These are phyloP conservation scores for Andrographis paniculata DNA, from an alignment of 305 asterid species.

Conservation along the genomic window DNA sequence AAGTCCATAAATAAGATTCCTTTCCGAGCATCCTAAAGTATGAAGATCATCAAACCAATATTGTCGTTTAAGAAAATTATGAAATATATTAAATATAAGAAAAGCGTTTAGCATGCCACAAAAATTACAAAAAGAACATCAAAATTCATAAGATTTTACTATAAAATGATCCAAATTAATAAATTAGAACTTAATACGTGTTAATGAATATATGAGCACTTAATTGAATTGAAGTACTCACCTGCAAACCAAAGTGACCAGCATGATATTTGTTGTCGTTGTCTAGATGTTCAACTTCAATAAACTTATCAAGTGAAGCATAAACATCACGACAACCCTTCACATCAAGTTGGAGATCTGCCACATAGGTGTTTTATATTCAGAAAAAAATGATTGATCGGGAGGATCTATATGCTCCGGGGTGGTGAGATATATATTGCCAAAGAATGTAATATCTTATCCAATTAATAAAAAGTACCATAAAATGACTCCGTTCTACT, in stretches of 20 bases:
- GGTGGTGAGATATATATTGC: not conserved
- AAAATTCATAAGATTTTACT: too few species aligned
- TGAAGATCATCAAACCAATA: constrained; percentile 7
- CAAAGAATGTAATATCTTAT: constrained; percentile 1
- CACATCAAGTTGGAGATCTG: constrained; percentile 46
- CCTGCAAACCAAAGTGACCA: constrained; percentile 36
- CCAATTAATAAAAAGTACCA: constrained; percentile 21
- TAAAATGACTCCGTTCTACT: constrained; percentile 32
- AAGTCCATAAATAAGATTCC: constrained; percentile 31
- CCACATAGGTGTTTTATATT: too few species aligned
- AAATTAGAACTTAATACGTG: too few species aligned
- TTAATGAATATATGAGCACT: too few species aligned
- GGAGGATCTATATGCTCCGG: too few species aligned
- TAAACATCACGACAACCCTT: constrained; percentile 37
- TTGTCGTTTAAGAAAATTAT: not conserved
- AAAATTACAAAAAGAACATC: not conserved
- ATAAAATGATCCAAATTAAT: too few species aligned
- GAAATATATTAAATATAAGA: not conserved
- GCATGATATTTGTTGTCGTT: constrained; percentile 32
- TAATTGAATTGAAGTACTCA: too few species aligned
- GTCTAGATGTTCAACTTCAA: constrained; percentile 28
- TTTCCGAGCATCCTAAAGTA: constrained; percentile 36
- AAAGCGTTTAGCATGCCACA: too few species aligned
- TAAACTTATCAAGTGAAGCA: constrained; percentile 9
- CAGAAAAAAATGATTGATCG: too few species aligned